Base-by-base conservation (phyloP, 768 basidiomycete genomes). In the Trametes elegans region DNA sequence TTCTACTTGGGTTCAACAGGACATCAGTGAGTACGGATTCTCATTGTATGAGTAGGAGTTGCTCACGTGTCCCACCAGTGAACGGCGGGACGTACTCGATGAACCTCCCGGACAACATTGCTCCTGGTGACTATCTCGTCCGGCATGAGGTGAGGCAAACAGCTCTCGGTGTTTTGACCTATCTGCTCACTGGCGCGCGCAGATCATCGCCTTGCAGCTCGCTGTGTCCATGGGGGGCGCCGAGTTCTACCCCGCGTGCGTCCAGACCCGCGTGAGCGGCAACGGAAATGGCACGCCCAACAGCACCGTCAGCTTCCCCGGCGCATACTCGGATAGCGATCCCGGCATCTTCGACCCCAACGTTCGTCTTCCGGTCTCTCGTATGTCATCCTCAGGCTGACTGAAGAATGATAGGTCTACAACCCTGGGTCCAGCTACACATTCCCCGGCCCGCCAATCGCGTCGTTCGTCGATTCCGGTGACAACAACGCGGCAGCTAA, bases 161-260 rank as follows among this genome's bases (percentile, higher is more conserved):
- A n/a, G 8, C 7, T 5, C 29, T 26, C 18, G 0, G 8, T n/a
- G 1, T 19, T 54, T 38, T 2, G 3, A 5, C 14, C 29, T n/a
- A 31, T 1, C 16, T 32, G 7, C 41, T 7, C n/a, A 24, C 35
- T 18, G 14, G 9, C 26, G 19, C 5, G 5, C 29, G 9, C 23
- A 71, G 63, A 64, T 72, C 49, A 60, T 72, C 48, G 67, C 66
- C 18, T 61, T 72, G 18, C 66, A 67, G 35, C 48, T 62, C 19
- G 66, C 61, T 7, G 58, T 40, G 19, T 34, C 53, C 2, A 24
- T 63, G 9, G 80, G 81, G 2, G 85, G 84, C 14, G 88, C 86
- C 0, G 88, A 90, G 70, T 90, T 88, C 68, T 90, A 90, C 68
- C 82, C 85, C 0, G 79, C 80, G 10, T 90, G 88, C 65, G 73